Evolutionary conservation across 78 protist genomes (phyloP), one percentile per base, ranked within the genome.

Genomic region (slime mould (Dictyostelium discoideum)): DNA sequence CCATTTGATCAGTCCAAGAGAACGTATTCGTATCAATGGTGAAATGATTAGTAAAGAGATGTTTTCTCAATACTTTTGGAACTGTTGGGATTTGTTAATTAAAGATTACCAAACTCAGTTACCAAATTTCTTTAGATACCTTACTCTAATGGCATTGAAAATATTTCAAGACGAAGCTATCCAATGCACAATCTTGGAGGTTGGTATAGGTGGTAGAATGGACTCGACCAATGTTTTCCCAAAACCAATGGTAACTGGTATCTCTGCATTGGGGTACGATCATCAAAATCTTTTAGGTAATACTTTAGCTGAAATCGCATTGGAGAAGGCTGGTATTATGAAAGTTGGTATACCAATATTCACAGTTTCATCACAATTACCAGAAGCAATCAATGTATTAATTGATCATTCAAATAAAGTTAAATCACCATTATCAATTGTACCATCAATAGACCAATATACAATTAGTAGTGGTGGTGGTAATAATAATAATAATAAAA

Each of bases 301-400:
- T 73, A 97, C 98, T n/a, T 24, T 98, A 1, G n/a, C 39, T 6
- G 85, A 87, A 42, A 98, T 98, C 39, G 98, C 99, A 0, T 6
- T 3, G 3, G 98, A 98, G 26, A 98, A 98, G 54, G 97, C 98
- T 22, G 98, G 99, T 16, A 98, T 98, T 29, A 84, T 96, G 81
- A 97, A 97, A 85, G 9, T 5, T 0, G 84, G 37, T 37, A 76
- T 95, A 18, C 97, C 97, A 40, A 10, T 69, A 60, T 65, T 97
- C 32, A 80, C 97, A 0, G 84, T 84, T 10, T 6, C 60, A 22
- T 86, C 92, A 18, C 97, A 96, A 44, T 65, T 74, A 22, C 83
- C 94, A 9, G 97, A 93, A 3, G 97, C 98, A 14, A 69, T 87
- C 85, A 57, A 60, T 24, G 94, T 83, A 2, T 46, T 97, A 69